Evolutionary conservation across 495 filamentous ascomycete genomes (phyloP).

Genomic region (Penicillium antarcticum): DNA sequence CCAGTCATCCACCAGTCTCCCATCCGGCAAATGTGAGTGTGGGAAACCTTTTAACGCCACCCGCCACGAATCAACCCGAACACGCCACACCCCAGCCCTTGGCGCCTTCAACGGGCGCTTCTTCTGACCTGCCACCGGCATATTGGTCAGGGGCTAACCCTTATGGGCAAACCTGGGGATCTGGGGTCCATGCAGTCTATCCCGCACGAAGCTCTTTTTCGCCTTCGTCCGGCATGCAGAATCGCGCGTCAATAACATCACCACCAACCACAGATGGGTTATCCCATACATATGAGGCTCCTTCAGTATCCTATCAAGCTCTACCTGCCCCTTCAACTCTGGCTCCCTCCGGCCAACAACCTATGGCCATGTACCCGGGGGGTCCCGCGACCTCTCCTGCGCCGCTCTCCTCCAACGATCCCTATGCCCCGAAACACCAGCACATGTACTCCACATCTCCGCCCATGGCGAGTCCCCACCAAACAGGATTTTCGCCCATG

Average conservation of each 20-base stretch:
- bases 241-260: constrained; percentile 46
- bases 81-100: constrained; percentile 51
- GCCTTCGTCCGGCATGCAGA: constrained; percentile 44
- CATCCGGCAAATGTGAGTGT: constrained; percentile 52
- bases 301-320: constrained; percentile 50
- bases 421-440: constrained; percentile 57
- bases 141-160: constrained; percentile 52
- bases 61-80: constrained; percentile 60
- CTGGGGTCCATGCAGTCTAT: constrained; percentile 36
- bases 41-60: constrained; percentile 61
- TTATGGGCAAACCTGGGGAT: constrained; percentile 48
- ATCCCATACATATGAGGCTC: constrained; percentile 59
- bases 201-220: constrained; percentile 53
- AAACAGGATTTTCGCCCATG: constrained; percentile 53
- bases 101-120: constrained; percentile 39
- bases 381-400: constrained; percentile 59
- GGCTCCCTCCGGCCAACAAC: constrained; percentile 17
- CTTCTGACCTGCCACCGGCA: constrained; percentile 44
- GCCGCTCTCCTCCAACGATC: constrained; percentile 59
- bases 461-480: constrained; percentile 65
- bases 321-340: constrained; percentile 44
- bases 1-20: constrained; percentile 27
- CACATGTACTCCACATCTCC: constrained; percentile 53
- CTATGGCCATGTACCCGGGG: constrained; percentile 28
- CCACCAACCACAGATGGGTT: constrained; percentile 45